These are phyloP conservation scores for Wickerhamiella parazyma DNA, from an alignment of 805 yeast species.

Conservation along the genomic window DNA sequence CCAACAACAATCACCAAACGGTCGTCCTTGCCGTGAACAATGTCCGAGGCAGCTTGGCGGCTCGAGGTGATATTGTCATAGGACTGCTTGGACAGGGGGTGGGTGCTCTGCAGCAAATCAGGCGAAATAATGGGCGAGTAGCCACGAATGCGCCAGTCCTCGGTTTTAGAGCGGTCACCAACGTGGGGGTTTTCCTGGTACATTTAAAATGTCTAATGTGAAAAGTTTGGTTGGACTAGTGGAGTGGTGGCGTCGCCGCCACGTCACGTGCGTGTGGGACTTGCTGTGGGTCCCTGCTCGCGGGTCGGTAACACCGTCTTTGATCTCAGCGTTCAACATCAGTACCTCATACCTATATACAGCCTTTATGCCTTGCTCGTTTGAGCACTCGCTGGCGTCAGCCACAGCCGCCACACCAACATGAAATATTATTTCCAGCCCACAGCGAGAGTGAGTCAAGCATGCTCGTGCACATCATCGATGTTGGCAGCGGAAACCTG, in stretches of 20 bases:
- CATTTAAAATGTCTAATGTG: constrained; percentile 5
- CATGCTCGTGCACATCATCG: constrained; percentile 55
- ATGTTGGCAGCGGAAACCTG: constrained; percentile 87
- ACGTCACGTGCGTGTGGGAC: not conserved
- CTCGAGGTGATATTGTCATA: constrained; percentile 57
- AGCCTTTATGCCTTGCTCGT: no score
- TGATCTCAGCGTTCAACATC: not conserved
- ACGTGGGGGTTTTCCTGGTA: constrained; percentile 18
- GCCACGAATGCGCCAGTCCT: constrained; percentile 41
- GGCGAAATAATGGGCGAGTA: constrained; percentile 96
- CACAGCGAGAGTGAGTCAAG: no score
- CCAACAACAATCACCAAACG: constrained; percentile 82
- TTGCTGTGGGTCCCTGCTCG: not conserved
- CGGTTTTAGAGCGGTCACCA: constrained; percentile 18
- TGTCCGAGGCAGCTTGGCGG: constrained; percentile 58
- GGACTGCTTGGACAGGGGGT: constrained; percentile 49
- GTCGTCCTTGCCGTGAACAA: constrained; percentile 74
- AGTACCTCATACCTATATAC: no score
- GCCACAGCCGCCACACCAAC: not conserved
- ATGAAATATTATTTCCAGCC: no score
- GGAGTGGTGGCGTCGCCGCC: not conserved
- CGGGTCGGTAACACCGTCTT: no score
- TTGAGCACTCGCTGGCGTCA: no score
- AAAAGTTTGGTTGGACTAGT: not conserved
- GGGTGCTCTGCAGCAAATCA: constrained; percentile 76